Evolutionary conservation across 2,329 filamentous ascomycete species (phyloP).

Genomic region (Ceratocystis cubensis): DNA sequence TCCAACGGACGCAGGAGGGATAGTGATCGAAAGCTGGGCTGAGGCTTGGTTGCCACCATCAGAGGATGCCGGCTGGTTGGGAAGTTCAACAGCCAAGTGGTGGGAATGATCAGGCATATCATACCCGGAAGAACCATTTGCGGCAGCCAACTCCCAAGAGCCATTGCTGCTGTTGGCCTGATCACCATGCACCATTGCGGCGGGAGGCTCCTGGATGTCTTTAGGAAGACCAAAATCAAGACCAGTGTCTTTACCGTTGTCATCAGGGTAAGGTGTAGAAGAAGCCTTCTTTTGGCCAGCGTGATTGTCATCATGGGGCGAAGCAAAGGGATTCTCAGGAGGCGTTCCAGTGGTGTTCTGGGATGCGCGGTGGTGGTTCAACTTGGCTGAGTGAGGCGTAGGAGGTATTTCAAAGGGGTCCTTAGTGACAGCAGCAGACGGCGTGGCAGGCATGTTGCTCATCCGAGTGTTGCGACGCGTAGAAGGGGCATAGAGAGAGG

Average conservation of each 20-base stretch:
- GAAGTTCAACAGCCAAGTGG: constrained; percentile 14
- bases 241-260: constrained; percentile 23
- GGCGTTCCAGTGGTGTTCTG: background rate
- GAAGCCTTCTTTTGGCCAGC: background rate
- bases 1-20: constrained; percentile 5
- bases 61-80: background rate
- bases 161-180: constrained; percentile 22
- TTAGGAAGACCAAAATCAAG: constrained; percentile 23
- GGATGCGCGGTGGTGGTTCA: constrained; percentile 7
- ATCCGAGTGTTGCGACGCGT: constrained; percentile 29
- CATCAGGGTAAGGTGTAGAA: constrained; percentile 28
- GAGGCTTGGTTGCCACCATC: background rate
- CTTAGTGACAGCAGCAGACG: constrained; percentile 21
- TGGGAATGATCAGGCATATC: constrained; percentile 20
- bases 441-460: constrained; percentile 36
- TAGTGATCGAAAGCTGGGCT: constrained; percentile 15
- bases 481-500: constrained; percentile 36
- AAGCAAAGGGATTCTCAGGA: constrained; percentile 19
- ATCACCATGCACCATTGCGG: constrained; percentile 26
- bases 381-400: constrained; percentile 11
- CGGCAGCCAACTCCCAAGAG: constrained; percentile 19
- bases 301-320: constrained; percentile 17
- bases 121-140: constrained; percentile 11
- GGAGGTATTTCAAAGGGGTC: constrained; percentile 19
- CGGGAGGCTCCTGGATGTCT: constrained; percentile 31